Percentiles rank a stretch among this genome's conserved stretches.
Evolutionary conservation across 768 basidiomycete genomes (phyloP).

Genomic region (Pisolithus marmoratus): DNA sequence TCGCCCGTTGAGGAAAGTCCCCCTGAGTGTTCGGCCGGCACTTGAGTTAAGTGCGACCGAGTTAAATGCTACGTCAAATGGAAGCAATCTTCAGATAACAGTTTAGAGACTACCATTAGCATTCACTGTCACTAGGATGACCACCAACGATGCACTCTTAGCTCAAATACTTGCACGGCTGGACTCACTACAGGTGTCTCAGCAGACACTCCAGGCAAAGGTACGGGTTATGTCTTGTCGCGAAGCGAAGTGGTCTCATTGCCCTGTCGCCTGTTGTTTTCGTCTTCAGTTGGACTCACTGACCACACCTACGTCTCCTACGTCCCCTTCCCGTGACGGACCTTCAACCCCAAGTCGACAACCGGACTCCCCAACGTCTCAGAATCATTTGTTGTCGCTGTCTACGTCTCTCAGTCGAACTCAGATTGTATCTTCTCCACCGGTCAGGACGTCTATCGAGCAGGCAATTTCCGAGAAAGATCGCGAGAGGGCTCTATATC

Average conservation of each 20-base stretch:
- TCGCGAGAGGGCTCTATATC: conserved; percentile 72
- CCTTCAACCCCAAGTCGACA: conserved; percentile 22
- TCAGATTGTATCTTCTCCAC: conserved; percentile 24
- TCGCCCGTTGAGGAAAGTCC: too few relatives aligned
- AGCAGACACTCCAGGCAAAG: conserved; percentile 77
- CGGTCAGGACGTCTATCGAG: conserved; percentile 13
- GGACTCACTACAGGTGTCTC: conserved; percentile 63
- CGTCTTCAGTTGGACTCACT: conserved; percentile 45
- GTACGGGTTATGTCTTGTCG: conserved; percentile 31
- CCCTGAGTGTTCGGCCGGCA: too few relatives aligned
- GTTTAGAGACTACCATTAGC: conserved; percentile 1
- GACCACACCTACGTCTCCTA: conserved; percentile 22
- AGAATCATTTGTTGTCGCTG: conserved; percentile 24
- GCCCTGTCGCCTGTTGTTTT: conserved; percentile 1
- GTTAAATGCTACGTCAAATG: background rate
- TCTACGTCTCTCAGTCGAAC: conserved; percentile 20
- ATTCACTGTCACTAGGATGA: conserved; percentile 13
- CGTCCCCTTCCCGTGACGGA: conserved; percentile 21
- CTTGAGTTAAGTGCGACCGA: background rate
- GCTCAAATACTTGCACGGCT: conserved; percentile 71
- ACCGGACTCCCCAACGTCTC: conserved; percentile 16
- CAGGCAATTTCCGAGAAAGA: conserved; percentile 45
- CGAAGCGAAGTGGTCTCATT: background rate
- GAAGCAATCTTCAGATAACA: background rate
- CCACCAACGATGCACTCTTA: conserved; percentile 48